A percentile compares a stretch with the other conserved stretches of the same genome.
These are phyloP conservation scores for Nemania diffusa DNA, from an alignment of 2,329 filamentous ascomycete species.

Conservation along the genomic window DNA sequence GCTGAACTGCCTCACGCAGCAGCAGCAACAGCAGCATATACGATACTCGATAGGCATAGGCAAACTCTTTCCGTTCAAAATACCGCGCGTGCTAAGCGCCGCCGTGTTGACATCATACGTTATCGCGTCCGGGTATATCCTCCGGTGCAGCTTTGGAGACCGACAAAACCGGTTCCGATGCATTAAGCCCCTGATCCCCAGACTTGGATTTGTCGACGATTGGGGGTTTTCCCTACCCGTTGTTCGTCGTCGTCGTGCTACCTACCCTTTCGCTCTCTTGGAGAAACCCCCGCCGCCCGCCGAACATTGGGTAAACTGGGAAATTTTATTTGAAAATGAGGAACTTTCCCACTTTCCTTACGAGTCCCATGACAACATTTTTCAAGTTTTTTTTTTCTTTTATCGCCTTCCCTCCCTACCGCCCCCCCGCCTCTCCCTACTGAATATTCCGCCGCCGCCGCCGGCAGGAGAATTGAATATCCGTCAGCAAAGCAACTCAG, in stretches of 20 bases:
- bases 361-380: neutral
- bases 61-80: neutral
- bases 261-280: neutral
- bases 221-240: no score
- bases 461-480: neutral
- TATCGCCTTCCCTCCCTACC: no score
- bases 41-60: neutral
- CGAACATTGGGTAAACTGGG: neutral
- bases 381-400: neutral
- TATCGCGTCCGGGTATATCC: conserved; percentile 7
- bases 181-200: conserved; percentile 35
- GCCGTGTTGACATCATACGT: conserved; percentile 18
- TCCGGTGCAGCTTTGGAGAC: conserved; percentile 11
- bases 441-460: no score
- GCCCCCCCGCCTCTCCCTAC: no score
- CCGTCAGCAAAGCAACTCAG: no score
- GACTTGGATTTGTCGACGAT: no score
- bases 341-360: neutral
- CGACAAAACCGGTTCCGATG: conserved; percentile 26
- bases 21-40: no score
- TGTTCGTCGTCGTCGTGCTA: conserved; percentile 13
- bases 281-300: no score
- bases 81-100: neutral
- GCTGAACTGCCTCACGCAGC: neutral
- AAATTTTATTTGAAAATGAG: conserved; percentile 6